Evolutionary conservation across 2,329 filamentous ascomycete species (phyloP), one percentile per base, ranked within the genome.

Genomic region (Huntiella abstrusa): DNA sequence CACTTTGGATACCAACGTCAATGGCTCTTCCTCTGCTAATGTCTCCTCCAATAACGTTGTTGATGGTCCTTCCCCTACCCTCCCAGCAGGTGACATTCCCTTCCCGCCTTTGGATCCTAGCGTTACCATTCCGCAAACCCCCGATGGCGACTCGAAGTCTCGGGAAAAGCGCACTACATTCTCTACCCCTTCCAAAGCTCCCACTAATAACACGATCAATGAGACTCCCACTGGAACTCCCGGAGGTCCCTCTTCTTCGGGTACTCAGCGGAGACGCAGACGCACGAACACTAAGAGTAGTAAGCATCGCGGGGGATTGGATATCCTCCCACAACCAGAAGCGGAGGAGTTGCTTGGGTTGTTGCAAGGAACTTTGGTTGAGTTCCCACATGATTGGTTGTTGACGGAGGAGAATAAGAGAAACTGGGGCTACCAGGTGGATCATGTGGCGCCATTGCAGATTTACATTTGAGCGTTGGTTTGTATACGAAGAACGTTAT

Each of bases 311-410:
- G 75, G 79, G 53, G 66, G 71, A 46, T 87, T 94, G 51, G 85
- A 93, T 44, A 66, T 95, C 53, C 69, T 95, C 45, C 70, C 73
- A 22, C 75, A 74, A 46, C 70, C 72, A 4, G 83, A 92, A 53
- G 83, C 86, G 1, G 87, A 93, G 58, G 80, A 83, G 54, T 63
- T 96, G 53, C 66, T 95, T 53, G 73, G 75, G 52, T 65, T 91
- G 64, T 73, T 91, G 19, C 88, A 96, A 60, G 91, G 91, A 1
- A 78, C 87, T 58, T 61, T 98, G 45, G 87, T 98, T 19, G 67
- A 84, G 52, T 98, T 92, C 68, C 91, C 91, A 4, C 94, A 96
- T 61, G 85, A 98, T 56, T 98, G 92, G 86, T 73, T 94, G 46
- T 74, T 82, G 55, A 82, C 80, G 47, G 91, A 96, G 64, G 91